phyloP scores from a whole-genome alignment of 1,284 basidiomycete genomes.

The Melampsora medusae region DNA sequence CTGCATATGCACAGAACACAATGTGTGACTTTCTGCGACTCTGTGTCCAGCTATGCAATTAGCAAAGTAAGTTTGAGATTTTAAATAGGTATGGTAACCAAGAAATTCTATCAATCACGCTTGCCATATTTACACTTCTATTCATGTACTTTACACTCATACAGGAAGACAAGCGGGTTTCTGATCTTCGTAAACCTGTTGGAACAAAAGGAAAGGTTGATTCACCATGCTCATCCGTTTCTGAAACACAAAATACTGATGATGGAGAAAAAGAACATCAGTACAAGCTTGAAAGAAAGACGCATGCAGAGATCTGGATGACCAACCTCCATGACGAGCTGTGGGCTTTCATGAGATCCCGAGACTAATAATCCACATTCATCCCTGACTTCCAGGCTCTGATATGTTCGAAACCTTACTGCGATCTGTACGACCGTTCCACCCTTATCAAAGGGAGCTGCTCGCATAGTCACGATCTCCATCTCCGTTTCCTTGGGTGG shows the following conservation, averaged over 20 bases:
- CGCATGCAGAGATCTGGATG: background rate
- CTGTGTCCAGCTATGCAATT: no score
- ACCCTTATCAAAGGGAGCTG: conserved; percentile 35
- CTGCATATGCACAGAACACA: no score
- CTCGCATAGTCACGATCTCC: conserved; percentile 31
- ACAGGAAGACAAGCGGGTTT: conserved; percentile 38
- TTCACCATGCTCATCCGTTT: conserved; percentile 13
- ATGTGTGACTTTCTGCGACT: no score
- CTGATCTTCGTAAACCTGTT: conserved; percentile 17
- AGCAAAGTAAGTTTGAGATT: no score
- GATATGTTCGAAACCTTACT: conserved; percentile 21
- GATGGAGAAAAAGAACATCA: background rate
- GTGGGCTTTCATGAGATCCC: conserved; percentile 30
- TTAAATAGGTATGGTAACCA: no score
- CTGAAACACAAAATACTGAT: conserved; percentile 40
- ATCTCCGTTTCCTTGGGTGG: conserved; percentile 9
- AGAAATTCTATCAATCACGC: no score
- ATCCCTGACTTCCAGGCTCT: conserved; percentile 33
- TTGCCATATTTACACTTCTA: background rate
- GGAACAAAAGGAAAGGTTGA: conserved; percentile 22
- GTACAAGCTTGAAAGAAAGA: background rate
- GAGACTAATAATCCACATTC: conserved; percentile 33
- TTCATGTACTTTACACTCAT: background rate
- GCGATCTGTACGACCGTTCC: conserved; percentile 39
- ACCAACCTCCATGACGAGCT: conserved; percentile 34